Conservation (phyloP, 164 flowering plant species). For the Liquidambar formosana region DNA sequence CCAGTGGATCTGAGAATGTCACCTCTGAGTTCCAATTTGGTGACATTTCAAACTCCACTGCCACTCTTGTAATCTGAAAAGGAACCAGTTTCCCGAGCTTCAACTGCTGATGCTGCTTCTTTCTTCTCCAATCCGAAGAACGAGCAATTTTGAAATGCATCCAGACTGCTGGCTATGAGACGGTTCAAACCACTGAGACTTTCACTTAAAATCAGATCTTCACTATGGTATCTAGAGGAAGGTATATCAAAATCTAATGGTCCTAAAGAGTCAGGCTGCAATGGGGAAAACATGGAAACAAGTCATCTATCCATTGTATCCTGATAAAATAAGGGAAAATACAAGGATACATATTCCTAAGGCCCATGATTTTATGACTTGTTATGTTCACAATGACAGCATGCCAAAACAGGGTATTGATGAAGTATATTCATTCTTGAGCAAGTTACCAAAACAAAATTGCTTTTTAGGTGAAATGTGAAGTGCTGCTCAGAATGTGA, state of each 20-base stretch:
- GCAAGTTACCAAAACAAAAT: background rate
- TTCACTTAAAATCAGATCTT: conserved; percentile 69
- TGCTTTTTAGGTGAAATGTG: too few species aligned
- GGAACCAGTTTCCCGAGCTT: conserved; percentile 37
- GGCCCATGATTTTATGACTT: background rate
- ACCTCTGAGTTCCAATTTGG: background rate
- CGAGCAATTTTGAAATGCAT: conserved; percentile 85
- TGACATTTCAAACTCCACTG: conserved; percentile 31
- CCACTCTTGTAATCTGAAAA: conserved; percentile 49
- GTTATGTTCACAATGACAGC: background rate
- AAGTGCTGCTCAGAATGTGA: background rate
- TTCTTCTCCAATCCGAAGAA: conserved; percentile 76
- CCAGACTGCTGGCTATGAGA: conserved; percentile 86
- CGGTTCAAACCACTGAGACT: conserved; percentile 80
- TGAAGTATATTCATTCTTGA: background rate
- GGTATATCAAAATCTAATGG: conserved; percentile 82
- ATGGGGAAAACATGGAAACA: conserved; percentile 16
- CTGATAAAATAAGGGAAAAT: background rate
- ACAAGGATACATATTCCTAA: background rate
- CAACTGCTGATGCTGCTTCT: conserved; percentile 45
- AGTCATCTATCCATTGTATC: background rate
- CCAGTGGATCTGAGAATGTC: background rate
- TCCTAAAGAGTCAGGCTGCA: conserved; percentile 96
- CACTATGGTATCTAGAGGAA: conserved; percentile 61
- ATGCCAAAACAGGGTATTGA: background rate